phyloP scores from a whole-genome alignment of 1,139 yeast genomes.

The Magnusiomyces fungicola region DNA sequence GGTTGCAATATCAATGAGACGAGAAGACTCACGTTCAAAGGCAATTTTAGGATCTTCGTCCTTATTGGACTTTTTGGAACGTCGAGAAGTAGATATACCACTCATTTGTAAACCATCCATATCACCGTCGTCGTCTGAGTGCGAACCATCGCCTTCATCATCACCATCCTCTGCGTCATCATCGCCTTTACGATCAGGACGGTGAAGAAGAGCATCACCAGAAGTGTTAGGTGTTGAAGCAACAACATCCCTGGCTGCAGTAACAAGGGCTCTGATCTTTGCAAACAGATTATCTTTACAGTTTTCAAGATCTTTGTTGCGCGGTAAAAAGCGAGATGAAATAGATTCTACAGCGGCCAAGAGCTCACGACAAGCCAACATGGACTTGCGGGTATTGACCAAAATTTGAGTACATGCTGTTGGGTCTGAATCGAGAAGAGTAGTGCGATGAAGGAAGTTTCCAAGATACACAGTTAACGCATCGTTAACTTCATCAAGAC shows the following conservation, averaged over 20 bases:
- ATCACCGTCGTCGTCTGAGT: conserved; percentile 4
- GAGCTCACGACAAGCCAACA: conserved; percentile 38
- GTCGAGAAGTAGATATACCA: too few relatives aligned
- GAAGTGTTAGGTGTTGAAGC: conserved; percentile 16
- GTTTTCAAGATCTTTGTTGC: conserved; percentile 30
- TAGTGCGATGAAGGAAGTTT: conserved; percentile 31
- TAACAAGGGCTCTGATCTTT: conserved; percentile 30
- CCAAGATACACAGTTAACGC: conserved; percentile 66
- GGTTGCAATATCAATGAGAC: conserved; percentile 24
- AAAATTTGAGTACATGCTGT: conserved; percentile 33
- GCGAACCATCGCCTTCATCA: conserved; percentile 13
- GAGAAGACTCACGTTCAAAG: conserved; percentile 7
- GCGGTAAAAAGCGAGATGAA: conserved; percentile 25
- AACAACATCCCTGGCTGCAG: conserved; percentile 21
- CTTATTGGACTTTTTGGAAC: too few relatives aligned
- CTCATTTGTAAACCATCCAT: too few relatives aligned
- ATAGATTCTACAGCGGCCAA: conserved; percentile 35
- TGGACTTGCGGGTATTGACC: conserved; percentile 35
- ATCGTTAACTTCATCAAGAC: conserved; percentile 69
- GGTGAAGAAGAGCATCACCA: background rate
- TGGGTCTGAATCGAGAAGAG: conserved; percentile 27
- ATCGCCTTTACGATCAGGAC: background rate
- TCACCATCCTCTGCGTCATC: conserved; percentile 12
- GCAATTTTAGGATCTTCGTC: background rate
- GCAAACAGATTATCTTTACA: conserved; percentile 33